Percentiles rank a stretch among this genome's conserved stretches.
Conservation (phyloP, 2,329 filamentous ascomycete genomes). For the Epichloe amarillans region DNA sequence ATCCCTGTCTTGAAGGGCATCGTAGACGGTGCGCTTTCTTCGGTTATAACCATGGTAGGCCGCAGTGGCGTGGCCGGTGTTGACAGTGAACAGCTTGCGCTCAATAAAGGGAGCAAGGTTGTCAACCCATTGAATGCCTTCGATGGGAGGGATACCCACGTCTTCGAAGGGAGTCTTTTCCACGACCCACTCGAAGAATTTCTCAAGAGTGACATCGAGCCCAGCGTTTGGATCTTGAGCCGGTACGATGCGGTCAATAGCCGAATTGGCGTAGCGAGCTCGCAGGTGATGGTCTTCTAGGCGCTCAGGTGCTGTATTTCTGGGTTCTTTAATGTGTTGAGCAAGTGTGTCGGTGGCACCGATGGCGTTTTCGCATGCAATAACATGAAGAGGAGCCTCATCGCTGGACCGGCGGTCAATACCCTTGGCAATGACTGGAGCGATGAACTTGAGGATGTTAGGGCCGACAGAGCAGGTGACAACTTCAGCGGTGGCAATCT, state of each 20-base stretch:
- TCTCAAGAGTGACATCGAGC: conserved; percentile 88
- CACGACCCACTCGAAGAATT: conserved; percentile 98
- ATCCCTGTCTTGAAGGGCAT: conserved; percentile 67
- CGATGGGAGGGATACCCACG: conserved; percentile 51
- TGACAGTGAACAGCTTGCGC: conserved; percentile 98
- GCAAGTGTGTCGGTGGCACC: conserved; percentile 83
- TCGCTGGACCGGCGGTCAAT: conserved; percentile 61
- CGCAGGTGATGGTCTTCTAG: conserved; percentile 56
- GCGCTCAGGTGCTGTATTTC: conserved; percentile 56
- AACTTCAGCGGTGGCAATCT: conserved; percentile 76
- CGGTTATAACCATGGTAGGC: conserved; percentile 89
- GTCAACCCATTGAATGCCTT: conserved; percentile 87
- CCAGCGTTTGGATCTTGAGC: conserved; percentile 70
- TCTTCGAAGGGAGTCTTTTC: conserved; percentile 74
- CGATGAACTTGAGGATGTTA: conserved; percentile 92
- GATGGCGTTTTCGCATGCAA: conserved; percentile 97
- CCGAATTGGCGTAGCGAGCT: conserved; percentile 90
- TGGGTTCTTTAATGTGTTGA: conserved; percentile 60
- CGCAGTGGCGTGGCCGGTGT: conserved; percentile 91
- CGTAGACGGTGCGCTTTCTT: conserved; percentile 78
- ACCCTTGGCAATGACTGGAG: conserved; percentile 87
- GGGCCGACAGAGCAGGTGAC: conserved; percentile 96
- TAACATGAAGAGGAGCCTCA: conserved; percentile 65
- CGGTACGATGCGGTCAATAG: conserved; percentile 95
- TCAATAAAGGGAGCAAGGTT: conserved; percentile 92